These are phyloP conservation scores for Aspergillus hortae DNA, from an alignment of 2,329 filamentous ascomycete genomes.

Conservation along the genomic window DNA sequence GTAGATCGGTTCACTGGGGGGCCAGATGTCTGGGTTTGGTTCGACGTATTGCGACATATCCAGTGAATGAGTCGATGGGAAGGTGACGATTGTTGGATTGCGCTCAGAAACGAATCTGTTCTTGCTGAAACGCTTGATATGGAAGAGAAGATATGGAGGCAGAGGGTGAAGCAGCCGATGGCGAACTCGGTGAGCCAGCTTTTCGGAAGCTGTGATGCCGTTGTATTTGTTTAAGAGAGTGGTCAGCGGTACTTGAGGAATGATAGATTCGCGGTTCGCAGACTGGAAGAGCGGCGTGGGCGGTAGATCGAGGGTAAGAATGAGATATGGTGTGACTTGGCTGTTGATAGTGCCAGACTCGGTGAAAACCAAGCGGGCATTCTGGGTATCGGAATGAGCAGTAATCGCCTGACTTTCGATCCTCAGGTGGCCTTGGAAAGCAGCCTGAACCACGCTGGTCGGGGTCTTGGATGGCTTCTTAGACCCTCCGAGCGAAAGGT, in stretches of 20 bases:
- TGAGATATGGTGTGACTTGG: conserved; percentile 75
- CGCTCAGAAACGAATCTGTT: conserved; percentile 97
- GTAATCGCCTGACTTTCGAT: conserved; percentile 94
- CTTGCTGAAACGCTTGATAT: conserved; percentile 93
- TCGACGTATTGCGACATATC: conserved; percentile 91
- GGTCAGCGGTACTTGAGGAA: conserved; percentile 71
- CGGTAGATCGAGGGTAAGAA: conserved; percentile 89
- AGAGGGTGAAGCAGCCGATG: conserved; percentile 88
- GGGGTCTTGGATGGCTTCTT: conserved; percentile 69
- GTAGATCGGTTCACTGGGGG: conserved; percentile 76
- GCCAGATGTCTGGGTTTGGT: conserved; percentile 69
- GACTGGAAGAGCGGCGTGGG: conserved; percentile 93
- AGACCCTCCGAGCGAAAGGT: conserved; percentile 84
- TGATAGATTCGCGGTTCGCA: conserved; percentile 90
- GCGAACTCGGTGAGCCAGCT: conserved; percentile 79
- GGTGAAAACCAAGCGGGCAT: conserved; percentile 87
- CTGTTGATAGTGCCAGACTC: conserved; percentile 79
- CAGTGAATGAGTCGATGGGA: conserved; percentile 75
- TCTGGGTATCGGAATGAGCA: conserved; percentile 74
- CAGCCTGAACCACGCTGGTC: conserved; percentile 77
- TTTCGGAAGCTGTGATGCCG: conserved; percentile 80
- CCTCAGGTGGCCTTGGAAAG: conserved; percentile 89
- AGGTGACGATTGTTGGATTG: conserved; percentile 97
- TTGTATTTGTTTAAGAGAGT: conserved; percentile 90
- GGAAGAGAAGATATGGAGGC: conserved; percentile 85